These are phyloP conservation scores for Podospora anserina DNA, from an alignment of 495 filamentous ascomycete species.

Conservation along the genomic window DNA sequence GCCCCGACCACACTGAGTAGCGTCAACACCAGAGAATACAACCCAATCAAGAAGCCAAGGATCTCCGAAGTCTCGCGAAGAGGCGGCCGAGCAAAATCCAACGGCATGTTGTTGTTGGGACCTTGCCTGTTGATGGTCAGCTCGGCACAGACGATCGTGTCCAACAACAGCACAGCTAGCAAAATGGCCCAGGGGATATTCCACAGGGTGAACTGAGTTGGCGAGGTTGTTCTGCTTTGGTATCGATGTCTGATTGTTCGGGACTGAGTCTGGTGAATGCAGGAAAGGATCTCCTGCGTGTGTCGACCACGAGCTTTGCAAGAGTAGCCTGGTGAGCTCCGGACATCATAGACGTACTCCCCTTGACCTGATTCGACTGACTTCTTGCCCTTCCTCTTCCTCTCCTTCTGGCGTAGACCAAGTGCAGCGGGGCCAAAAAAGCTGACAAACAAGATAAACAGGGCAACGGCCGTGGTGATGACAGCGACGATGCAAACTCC, in stretches of 20 bases:
- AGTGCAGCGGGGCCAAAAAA: constrained; percentile 20
- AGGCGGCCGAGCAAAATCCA: constrained; percentile 30
- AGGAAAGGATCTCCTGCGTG: constrained; percentile 28
- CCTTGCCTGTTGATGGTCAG: constrained; percentile 28
- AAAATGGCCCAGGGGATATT: constrained; percentile 31
- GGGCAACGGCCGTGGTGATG: constrained; percentile 26
- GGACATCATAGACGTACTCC: constrained; percentile 17
- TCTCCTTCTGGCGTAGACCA: constrained; percentile 11
- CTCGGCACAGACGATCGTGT: constrained; percentile 27
- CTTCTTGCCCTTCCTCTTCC: constrained; percentile 4
- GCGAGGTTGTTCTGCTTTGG: constrained; percentile 15
- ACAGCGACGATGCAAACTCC: constrained; percentile 32
- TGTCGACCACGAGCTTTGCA: constrained; percentile 24
- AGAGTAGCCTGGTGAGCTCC: constrained; percentile 19
- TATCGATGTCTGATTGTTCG: constrained; percentile 26
- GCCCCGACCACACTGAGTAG: constrained; percentile 26
- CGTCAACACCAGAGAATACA: constrained; percentile 29
- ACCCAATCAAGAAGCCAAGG: constrained; percentile 28
- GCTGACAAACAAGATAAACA: constrained; percentile 26
- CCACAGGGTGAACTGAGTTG: constrained; percentile 27
- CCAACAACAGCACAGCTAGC: constrained; percentile 23
- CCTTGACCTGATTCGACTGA: constrained; percentile 21
- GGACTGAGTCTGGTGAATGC: constrained; percentile 25
- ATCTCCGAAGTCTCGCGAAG: constrained; percentile 34
- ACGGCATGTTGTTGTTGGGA: constrained; percentile 22